phyloP scores from a whole-genome alignment of 257 asterid species.

The Gardenia jasminoides region DNA sequence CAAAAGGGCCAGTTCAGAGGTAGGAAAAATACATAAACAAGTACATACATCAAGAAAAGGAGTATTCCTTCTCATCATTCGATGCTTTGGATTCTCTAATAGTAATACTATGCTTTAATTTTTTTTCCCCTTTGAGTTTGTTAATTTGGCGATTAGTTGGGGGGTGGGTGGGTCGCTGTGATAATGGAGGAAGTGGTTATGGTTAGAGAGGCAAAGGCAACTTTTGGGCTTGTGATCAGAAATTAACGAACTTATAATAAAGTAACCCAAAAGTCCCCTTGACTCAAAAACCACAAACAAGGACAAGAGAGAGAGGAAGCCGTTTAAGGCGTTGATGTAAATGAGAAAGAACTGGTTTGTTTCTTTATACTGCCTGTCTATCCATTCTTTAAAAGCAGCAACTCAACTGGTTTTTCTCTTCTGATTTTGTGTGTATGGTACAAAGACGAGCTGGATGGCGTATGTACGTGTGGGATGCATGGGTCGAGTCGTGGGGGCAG shows the following conservation, averaged over 20 bases:
- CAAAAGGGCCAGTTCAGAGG: conserved; percentile 4
- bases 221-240: conserved; percentile 5
- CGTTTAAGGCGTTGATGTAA: conserved; percentile 20
- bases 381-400: background rate
- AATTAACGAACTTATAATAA: background rate
- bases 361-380: background rate
- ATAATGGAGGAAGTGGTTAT: conserved; percentile 1
- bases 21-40: background rate
- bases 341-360: background rate
- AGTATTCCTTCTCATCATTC: background rate
- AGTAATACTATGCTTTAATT: background rate
- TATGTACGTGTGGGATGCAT: too few relatives aligned
- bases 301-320: background rate
- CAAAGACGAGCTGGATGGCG: too few relatives aligned
- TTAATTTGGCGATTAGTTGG: background rate
- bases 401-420: background rate
- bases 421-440: too few relatives aligned
- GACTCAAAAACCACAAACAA: background rate
- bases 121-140: background rate
- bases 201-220: background rate
- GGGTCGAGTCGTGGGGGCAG: background rate
- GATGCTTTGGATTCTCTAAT: background rate
- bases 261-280: conserved; percentile 15
- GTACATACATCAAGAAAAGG: background rate
- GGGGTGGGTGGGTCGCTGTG: conserved; percentile 4